These are phyloP conservation scores for Trichophyton simii DNA, from an alignment of 2,329 filamentous ascomycete species.

Conservation along the genomic window DNA sequence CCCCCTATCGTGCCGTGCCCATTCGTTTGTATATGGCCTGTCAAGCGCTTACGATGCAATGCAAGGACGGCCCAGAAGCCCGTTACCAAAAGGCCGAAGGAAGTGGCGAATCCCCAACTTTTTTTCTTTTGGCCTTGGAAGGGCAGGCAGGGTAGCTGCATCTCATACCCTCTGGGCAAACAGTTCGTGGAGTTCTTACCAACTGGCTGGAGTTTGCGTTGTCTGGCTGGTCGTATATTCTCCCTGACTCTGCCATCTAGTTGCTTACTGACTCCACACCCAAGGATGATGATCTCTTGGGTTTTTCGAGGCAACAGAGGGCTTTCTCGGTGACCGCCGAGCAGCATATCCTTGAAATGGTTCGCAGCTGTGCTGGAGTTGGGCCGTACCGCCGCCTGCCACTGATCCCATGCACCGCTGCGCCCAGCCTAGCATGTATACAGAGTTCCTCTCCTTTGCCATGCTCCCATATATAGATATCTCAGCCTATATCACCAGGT, in stretches of 20 bases:
- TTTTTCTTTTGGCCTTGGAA: background rate
- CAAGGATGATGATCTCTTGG: slow-evolving; percentile 1
- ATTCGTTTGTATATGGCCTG: background rate
- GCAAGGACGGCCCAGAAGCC: background rate
- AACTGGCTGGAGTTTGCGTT: background rate
- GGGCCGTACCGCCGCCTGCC: background rate
- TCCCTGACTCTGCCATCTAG: background rate
- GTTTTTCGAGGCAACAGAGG: background rate
- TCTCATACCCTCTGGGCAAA: background rate
- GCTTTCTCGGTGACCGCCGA: background rate
- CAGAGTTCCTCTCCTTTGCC: background rate
- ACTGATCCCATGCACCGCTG: background rate
- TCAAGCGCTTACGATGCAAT: background rate
- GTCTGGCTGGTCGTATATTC: background rate
- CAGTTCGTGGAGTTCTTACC: background rate
- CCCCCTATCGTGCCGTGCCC: background rate
- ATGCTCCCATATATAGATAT: background rate
- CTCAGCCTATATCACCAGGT: background rate
- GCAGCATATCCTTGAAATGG: background rate
- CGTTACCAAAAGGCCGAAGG: background rate
- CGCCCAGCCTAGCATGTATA: background rate
- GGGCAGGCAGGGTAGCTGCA: background rate
- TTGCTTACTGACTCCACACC: background rate
- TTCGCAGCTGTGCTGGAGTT: background rate
- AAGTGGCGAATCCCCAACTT: slow-evolving; percentile 3